These are phyloP conservation scores for Neofusicoccum laricinum DNA, from an alignment of 2,329 filamentous ascomycete species.

Conservation along the genomic window DNA sequence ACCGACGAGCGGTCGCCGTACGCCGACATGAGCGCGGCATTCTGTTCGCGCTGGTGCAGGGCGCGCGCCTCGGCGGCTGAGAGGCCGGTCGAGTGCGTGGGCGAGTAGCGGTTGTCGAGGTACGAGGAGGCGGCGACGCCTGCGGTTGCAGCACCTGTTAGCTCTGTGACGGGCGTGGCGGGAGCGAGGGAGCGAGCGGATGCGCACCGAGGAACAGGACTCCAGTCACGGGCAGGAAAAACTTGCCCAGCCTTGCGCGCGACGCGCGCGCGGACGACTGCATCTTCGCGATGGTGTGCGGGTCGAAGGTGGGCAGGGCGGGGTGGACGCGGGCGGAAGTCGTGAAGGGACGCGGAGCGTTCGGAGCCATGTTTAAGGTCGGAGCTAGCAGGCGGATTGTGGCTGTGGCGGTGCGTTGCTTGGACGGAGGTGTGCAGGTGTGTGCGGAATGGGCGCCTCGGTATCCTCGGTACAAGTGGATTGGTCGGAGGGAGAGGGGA, in stretches of 20 bases:
- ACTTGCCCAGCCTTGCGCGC: not conserved
- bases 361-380: constrained; percentile 3
- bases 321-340: constrained; percentile 18
- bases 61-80: not conserved
- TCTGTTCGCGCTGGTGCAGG: constrained; percentile 8
- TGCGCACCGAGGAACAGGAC: constrained; percentile 7
- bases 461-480: not conserved
- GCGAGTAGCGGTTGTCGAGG: constrained; percentile 13
- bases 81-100: not conserved
- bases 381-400: not conserved
- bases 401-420: constrained; percentile 4
- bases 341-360: constrained; percentile 15
- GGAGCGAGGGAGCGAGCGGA: no score
- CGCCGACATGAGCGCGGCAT: constrained; percentile 12
- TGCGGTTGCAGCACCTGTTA: not conserved
- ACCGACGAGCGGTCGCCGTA: constrained; percentile 14
- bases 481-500: not conserved
- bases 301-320: constrained; percentile 4
- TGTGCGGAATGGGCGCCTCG: not conserved
- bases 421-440: not conserved
- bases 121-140: constrained; percentile 10
- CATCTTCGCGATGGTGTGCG: constrained; percentile 9
- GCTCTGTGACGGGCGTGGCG: no score
- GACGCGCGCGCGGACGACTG: not conserved
- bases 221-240: constrained; percentile 8